These are phyloP conservation scores for Solanum chiquidenum DNA, from an alignment of 257 asterid genomes.

Conservation along the genomic window DNA sequence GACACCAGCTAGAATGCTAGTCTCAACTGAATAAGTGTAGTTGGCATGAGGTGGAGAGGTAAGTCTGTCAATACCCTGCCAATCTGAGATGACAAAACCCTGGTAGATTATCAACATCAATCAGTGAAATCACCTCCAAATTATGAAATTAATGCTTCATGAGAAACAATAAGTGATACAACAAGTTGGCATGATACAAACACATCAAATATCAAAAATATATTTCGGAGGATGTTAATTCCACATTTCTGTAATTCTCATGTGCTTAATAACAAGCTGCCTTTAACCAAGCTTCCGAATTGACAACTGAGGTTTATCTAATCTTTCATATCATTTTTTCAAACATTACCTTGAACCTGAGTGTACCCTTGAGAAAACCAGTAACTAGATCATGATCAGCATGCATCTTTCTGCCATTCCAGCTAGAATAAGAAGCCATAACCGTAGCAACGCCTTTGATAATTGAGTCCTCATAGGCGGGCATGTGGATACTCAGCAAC, in stretches of 20 bases:
- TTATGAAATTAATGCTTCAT: background rate
- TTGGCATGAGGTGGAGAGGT: conserved; percentile 67
- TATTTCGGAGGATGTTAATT: background rate
- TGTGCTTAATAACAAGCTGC: background rate
- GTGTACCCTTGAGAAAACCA: conserved; percentile 62
- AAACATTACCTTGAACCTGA: conserved; percentile 60
- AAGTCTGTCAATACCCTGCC: conserved; percentile 77
- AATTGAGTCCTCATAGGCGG: conserved; percentile 64
- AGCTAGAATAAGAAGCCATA: conserved; percentile 88
- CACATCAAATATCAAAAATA: background rate
- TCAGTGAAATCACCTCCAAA: background rate
- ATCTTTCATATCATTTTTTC: background rate
- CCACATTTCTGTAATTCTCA: background rate
- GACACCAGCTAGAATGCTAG: conserved; percentile 68
- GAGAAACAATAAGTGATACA: background rate
- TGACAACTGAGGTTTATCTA: background rate
- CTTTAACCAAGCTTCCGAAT: background rate
- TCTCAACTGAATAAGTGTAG: conserved; percentile 70
- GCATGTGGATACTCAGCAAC: conserved; percentile 83
- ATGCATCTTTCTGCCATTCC: conserved; percentile 85
- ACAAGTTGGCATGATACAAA: background rate
- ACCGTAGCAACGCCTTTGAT: conserved; percentile 70
- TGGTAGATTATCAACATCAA: conserved; percentile 16
- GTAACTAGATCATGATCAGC: conserved; percentile 66
- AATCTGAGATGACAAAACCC: conserved; percentile 92